Base-by-base conservation (phyloP, 768 basidiomycete genomes). In the Tephrocybe sp. region DNA sequence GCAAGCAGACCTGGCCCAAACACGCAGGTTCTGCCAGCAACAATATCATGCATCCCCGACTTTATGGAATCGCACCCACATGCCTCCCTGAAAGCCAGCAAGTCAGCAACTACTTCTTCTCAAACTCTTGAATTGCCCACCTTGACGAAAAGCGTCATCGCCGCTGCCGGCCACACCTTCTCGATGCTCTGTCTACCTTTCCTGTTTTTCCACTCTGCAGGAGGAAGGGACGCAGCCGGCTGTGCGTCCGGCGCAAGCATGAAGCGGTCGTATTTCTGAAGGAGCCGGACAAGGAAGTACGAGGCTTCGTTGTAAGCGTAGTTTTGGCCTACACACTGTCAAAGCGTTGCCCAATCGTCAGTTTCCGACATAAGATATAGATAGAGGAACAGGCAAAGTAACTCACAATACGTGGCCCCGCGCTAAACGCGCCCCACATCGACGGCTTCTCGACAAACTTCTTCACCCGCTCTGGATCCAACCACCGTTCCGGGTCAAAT, bases 401-500 rank as follows among this genome's bases (percentile, higher is more conserved):
- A 65, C 76, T 59, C 51, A 79, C 77, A 38, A 78, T 75, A 39
- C 77, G 72, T 3, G 87, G 87, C 0, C 87, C 87, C 23, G 80
- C 83, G 60, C 85, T 87, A 63, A 90, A 90, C 12, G 87, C 86
- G 14, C 79, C 73, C 64, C 78, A 90, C 73, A 88, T 87, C 53
- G 80, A 76, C 1, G 87, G 84, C 58, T 84, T 83, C 1, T 75
- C 65, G 16, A 75, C 76, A 56, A 78, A 79, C 49, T 61, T 70
- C 2, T 73, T 70, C 16, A 84, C 48, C n/a, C 80, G 72, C 26
- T 68, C 68, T 0, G 79, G 75, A 34, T 87, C 77, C 5, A 89
- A 67, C 90, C 90, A 93, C 35, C 90, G 75, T 30, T 88, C 84
- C 5, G 88, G 88, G 49, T 87, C 79, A 62, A 91, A 93, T n/a